Base-by-base conservation (phyloP, 176 grass and related monocot genomes). In the Echinochloa phyllopogon region DNA sequence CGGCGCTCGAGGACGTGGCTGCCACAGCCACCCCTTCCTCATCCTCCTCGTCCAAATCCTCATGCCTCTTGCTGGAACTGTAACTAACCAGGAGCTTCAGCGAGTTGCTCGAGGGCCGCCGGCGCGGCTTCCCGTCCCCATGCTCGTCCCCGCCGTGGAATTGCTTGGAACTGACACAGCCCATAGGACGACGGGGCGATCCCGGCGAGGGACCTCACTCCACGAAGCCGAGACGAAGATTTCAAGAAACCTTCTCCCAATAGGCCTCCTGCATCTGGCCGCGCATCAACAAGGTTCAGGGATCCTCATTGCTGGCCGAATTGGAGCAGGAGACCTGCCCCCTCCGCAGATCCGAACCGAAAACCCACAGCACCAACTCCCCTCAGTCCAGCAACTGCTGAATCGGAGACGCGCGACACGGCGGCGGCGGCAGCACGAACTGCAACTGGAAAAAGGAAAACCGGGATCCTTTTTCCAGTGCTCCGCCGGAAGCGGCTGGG, bases 161-260 rank as follows among this genome's bases (percentile, higher is more conserved):
- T 86, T 91, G 89, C 83, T 99, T 99, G 3, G 97, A 94, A 85
- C 87, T 91, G 75, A 92, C 83, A 60, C 97, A 99, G 72, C 97
- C 97, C 97, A 99, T 99, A 58, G 86, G 76, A 29, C 24, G 78
- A 92, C 86, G 27, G 85, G 79, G 69, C 76, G 79, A 86, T 83
- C 80, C 65, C 64, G 12, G 73, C 73, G 33, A 51, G 88, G 53
- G 52, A 78, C 78, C 58, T 68, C 79, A 78, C 71, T 62, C 59
- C 84, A 66, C 52, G 36, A 36, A 75, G 36, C 50, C 18, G 42
- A 38, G 50, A 57, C 16, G 15, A 52, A 36, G 49, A 63, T 59
- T 78, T 79, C 74, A 84, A 57, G 87, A 84, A 45, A 84, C 71
- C 72, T 82, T 86, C 38, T 81, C 83, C 86, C 80, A 57, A 29